Conservation (phyloP, 2,329 filamentous ascomycete genomes). For the Basipetospora chlamydospora region DNA sequence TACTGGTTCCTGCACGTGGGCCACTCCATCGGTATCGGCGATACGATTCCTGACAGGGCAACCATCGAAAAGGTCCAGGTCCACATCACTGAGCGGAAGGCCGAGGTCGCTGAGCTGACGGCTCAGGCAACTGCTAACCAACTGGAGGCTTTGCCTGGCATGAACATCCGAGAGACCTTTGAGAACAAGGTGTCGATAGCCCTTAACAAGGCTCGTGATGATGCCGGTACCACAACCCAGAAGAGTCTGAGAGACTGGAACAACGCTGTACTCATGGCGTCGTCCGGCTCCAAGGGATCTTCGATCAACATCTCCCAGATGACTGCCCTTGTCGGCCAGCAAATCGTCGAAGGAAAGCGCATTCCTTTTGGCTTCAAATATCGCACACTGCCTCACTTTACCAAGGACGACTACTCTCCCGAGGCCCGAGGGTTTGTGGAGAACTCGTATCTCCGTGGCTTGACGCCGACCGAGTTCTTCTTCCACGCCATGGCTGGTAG, state of each 20-base stretch:
- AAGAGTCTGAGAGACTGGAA: slow-evolving; percentile 89
- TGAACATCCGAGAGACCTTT: slow-evolving; percentile 97
- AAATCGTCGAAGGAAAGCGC: slow-evolving; percentile 96
- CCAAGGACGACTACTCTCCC: slow-evolving; percentile 97
- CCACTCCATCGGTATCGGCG: slow-evolving; percentile 96
- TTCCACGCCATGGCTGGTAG: slow-evolving; percentile 99
- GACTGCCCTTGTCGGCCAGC: slow-evolving; percentile 94
- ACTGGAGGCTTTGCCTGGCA: slow-evolving; percentile 87
- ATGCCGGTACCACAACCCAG: slow-evolving; percentile 84
- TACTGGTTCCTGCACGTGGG: slow-evolving; percentile 96
- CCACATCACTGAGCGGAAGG: slow-evolving; percentile 70
- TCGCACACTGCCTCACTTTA: slow-evolving; percentile 90
- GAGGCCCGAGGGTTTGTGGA: slow-evolving; percentile 96
- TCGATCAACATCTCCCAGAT: slow-evolving; percentile 99
- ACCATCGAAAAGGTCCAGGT: slow-evolving; percentile 77
- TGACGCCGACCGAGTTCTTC: slow-evolving; percentile 95
- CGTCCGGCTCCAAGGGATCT: slow-evolving; percentile 94
- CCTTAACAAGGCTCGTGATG: slow-evolving; percentile 89
- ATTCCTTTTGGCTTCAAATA: slow-evolving; percentile 99
- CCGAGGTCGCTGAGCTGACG: slow-evolving; percentile 63
- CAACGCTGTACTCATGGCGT: slow-evolving; percentile 92
- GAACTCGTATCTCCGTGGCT: slow-evolving; percentile 90
- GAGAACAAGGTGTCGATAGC: slow-evolving; percentile 93
- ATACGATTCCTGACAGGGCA: slow-evolving; percentile 79
- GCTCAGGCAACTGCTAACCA: slow-evolving; percentile 67